Base-by-base conservation (phyloP, 306 rosid species). In the Ormosia emarginata region DNA sequence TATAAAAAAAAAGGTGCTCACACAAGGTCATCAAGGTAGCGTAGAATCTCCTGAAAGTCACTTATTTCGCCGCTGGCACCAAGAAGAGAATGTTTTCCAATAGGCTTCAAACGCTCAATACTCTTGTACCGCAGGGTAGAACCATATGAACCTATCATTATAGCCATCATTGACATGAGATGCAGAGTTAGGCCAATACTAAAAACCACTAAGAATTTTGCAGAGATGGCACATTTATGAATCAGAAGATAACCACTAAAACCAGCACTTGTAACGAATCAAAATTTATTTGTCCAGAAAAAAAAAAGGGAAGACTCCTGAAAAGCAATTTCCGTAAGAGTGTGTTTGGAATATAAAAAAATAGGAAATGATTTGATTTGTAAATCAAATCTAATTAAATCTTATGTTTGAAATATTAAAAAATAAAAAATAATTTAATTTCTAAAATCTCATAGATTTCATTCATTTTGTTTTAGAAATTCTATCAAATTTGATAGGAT, bases 21-120 rank as follows among this genome's bases (percentile, higher is more conserved):
- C 99, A 91, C 88, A 53, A 95, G 98, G 57, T 95, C 98, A 53
- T 93, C 98, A 39, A 95, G 98, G 71, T 87, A 82, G 52, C 86
- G 89, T 52, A 92, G 58, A 47, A 94, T 82, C 90, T 94, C 95
- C 89, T 94, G 99, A 81, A 93, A 95, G 57, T 95, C 99, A 85
- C 99, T 95, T 64, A 95, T 84, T 89, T 95, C 99, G 71, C 99
- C 99, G 43, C 96, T 95, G 63, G 93, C 99, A 37, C 98, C 97
- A 12, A 95, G 91, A 71, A 95, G 93, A 74, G 97, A 89, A 87
- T 93, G 98, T 36, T 95, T 95, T 78, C 98, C 98, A 68, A 93
- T 64, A 17, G 94, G 88, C 89, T 93, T 95, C 83, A 95, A 65
- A 49, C 99, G 89, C 72, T 90, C 98, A 61, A 95, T 88, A 52